Percentiles rank a stretch among this genome's conserved stretches.
Evolutionary conservation across 2,329 filamentous ascomycete genomes (phyloP).

Genomic region (Drechslera avenae): DNA sequence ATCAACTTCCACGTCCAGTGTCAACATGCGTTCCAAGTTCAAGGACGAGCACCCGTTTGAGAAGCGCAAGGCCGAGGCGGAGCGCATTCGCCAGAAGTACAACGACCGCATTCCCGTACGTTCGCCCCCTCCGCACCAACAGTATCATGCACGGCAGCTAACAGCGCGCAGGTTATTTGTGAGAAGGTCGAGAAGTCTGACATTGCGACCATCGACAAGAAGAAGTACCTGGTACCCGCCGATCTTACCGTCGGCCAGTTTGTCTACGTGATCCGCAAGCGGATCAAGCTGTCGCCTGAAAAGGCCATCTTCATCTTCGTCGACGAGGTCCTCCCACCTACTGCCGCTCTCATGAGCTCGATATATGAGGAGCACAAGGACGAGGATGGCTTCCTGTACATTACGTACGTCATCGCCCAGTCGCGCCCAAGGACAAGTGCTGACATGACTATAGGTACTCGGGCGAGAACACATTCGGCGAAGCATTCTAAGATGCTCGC

Average conservation of each 20-base stretch:
- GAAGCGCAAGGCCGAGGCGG: constrained; percentile 99
- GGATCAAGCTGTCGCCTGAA: constrained; percentile 98
- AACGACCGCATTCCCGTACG: constrained; percentile 96
- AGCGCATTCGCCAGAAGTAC: constrained; percentile 99
- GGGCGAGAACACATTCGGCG: constrained; percentile 97
- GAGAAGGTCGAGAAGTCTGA: constrained; percentile 99
- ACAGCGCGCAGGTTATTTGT: constrained; percentile 80
- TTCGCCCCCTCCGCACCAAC: constrained; percentile 33
- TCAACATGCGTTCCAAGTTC: constrained; percentile 94
- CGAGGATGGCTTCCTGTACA: constrained; percentile 90
- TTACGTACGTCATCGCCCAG: constrained; percentile 68
- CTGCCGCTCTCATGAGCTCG: constrained; percentile 96
- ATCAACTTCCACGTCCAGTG: constrained; percentile 17
- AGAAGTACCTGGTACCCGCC: constrained; percentile 98
- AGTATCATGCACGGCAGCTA: constrained; percentile 21
- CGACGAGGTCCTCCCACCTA: constrained; percentile 95
- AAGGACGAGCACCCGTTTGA: constrained; percentile 99
- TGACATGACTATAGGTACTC: constrained; percentile 69
- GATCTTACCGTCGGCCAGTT: constrained; percentile 99
- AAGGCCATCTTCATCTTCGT: constrained; percentile 99
- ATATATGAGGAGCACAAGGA: constrained; percentile 99
- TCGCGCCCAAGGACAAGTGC: constrained; percentile 6
- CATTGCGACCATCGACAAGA: constrained; percentile 99
- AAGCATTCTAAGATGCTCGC: constrained; percentile 44
- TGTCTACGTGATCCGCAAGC: constrained; percentile 99